A percentile compares a stretch with the other conserved stretches of the same genome.
These are phyloP conservation scores for Ceratocystis lukuohia DNA, from an alignment of 2,329 filamentous ascomycete species.

Conservation along the genomic window DNA sequence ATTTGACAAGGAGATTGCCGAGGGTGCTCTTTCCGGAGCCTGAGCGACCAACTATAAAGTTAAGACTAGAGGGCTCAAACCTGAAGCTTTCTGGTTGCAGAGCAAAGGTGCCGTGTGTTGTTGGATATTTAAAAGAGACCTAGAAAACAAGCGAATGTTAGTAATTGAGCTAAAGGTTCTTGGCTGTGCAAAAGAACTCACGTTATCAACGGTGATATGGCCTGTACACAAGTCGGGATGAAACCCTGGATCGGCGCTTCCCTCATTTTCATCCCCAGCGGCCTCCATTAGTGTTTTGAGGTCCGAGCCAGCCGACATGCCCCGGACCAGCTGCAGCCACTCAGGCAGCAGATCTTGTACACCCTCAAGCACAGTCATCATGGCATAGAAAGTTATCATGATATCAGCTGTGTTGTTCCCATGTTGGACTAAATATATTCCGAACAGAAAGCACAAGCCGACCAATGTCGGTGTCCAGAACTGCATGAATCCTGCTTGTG, in stretches of 20 bases:
- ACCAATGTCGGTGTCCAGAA: constrained; percentile 69
- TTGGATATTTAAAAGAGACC: constrained; percentile 72
- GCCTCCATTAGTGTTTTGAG: constrained; percentile 21
- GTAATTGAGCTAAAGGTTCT: neutral
- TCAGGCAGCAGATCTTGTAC: constrained; percentile 64
- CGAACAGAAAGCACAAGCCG: constrained; percentile 83
- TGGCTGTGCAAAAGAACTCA: neutral
- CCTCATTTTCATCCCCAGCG: constrained; percentile 23
- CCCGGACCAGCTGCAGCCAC: constrained; percentile 64
- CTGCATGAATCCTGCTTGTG: constrained; percentile 60
- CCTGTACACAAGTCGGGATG: neutral
- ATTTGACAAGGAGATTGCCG: constrained; percentile 62
- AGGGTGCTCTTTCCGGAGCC: constrained; percentile 56
- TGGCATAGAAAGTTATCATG: constrained; percentile 75
- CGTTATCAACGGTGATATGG: neutral
- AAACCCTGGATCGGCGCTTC: neutral
- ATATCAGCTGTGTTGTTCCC: constrained; percentile 52
- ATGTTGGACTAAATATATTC: constrained; percentile 51
- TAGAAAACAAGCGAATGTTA: constrained; percentile 25
- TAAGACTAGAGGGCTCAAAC: constrained; percentile 42
- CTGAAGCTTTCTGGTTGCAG: constrained; percentile 50
- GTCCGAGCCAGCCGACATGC: constrained; percentile 54
- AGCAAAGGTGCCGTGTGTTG: constrained; percentile 45
- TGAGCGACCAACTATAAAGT: constrained; percentile 40
- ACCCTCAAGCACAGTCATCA: constrained; percentile 61